Evolutionary conservation across 768 basidiomycete genomes (phyloP).

Genomic region (Galerina marginata): DNA sequence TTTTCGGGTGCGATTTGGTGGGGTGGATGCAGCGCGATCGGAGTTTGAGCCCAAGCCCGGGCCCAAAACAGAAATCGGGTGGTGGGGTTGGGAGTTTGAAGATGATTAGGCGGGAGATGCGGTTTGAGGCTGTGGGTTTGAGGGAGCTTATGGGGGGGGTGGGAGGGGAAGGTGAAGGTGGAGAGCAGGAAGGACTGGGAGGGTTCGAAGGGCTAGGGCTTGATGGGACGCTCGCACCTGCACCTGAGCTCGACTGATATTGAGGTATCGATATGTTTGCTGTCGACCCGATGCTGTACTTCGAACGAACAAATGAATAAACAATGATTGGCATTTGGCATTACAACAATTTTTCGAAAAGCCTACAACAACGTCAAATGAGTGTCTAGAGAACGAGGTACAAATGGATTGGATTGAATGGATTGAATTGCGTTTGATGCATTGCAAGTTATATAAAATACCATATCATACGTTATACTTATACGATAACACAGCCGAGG

Average conservation of each 20-base stretch:
- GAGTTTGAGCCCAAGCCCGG: no score
- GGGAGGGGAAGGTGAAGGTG: no score
- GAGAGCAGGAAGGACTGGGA: no score
- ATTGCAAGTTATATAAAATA: background rate
- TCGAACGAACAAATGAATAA: background rate
- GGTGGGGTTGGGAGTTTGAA: no score
- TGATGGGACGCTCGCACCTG: no score
- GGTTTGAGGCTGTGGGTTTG: no score
- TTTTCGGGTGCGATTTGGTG: no score
- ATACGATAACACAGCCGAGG: background rate
- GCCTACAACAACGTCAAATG: conserved; percentile 14
- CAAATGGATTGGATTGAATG: background rate
- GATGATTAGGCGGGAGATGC: no score
- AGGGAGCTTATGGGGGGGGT: no score
- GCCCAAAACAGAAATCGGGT: no score
- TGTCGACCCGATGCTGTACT: background rate
- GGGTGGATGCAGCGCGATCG: no score
- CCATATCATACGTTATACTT: background rate
- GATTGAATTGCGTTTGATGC: background rate
- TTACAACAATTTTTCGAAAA: conserved; percentile 21
- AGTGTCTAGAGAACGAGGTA: conserved; percentile 5
- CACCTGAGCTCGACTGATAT: background rate
- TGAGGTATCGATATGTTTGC: background rate
- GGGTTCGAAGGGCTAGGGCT: no score
- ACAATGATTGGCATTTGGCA: background rate